Conservation (phyloP, 805 yeast genomes). For the Kazachstania psychrophila region DNA sequence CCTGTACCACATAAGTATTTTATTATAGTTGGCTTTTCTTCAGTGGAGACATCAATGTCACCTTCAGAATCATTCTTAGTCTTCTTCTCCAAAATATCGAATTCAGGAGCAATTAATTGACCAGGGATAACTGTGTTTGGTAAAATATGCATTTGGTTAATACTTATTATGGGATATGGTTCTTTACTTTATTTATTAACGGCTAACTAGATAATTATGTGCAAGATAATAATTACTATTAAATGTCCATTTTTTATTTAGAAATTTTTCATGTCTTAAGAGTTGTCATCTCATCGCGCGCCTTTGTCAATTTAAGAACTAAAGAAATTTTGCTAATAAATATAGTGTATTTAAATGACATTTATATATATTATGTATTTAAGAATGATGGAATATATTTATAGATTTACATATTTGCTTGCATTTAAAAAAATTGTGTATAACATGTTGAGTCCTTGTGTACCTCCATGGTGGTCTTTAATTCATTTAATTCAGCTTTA, state of each 20-base stretch:
- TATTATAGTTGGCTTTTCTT: conserved; percentile 5
- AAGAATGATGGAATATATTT: neutral
- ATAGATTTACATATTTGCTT: neutral
- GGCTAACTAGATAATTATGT: too few relatives aligned
- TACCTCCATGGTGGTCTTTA: conserved; percentile 73
- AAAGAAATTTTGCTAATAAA: too few relatives aligned
- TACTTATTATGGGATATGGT: too few relatives aligned
- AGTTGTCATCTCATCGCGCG: conserved; percentile 2
- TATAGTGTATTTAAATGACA: too few relatives aligned
- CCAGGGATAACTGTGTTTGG: conserved; percentile 67
- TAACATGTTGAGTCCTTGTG: conserved; percentile 71
- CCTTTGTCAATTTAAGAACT: too few relatives aligned
- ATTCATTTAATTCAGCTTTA: conserved; percentile 70
- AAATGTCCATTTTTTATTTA: too few relatives aligned
- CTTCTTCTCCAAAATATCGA: conserved; percentile 20
- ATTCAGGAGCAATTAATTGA: conserved; percentile 59
- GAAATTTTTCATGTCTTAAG: neutral
- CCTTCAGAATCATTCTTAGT: neutral
- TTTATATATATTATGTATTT: too few relatives aligned
- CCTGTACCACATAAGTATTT: conserved; percentile 58
- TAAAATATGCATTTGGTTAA: conserved; percentile 8
- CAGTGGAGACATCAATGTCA: neutral
- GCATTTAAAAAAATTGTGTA: conserved; percentile 66
- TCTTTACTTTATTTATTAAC: too few relatives aligned
- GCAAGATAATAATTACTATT: too few relatives aligned